These are phyloP conservation scores for Metschnikowia lachancei DNA, from an alignment of 805 yeast species.

Conservation along the genomic window DNA sequence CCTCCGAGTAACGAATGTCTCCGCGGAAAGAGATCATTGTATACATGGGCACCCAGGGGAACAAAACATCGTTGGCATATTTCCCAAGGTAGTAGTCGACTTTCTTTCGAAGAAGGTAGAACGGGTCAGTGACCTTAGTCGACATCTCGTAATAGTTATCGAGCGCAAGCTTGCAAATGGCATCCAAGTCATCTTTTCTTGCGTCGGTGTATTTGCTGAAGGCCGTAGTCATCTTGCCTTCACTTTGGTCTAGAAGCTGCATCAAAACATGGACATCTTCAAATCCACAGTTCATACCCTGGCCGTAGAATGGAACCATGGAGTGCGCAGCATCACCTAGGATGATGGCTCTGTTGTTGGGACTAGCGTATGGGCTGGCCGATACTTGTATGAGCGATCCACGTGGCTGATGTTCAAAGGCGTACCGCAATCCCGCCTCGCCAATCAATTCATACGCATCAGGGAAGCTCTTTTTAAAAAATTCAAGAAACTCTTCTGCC, in stretches of 20 bases:
- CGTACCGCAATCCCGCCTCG: slow-evolving; percentile 45
- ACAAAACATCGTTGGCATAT: slow-evolving; percentile 45
- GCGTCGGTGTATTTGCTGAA: slow-evolving; percentile 52
- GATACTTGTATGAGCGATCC: slow-evolving; percentile 76
- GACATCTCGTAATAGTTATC: slow-evolving; percentile 87
- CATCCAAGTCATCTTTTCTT: slow-evolving; percentile 65
- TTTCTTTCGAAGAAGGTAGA: slow-evolving; percentile 62
- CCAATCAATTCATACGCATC: slow-evolving; percentile 77
- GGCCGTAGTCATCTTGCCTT: slow-evolving; percentile 44
- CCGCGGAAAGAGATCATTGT: slow-evolving; percentile 89
- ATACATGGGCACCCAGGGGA: slow-evolving; percentile 78
- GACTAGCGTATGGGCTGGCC: slow-evolving; percentile 66
- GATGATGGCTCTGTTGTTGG: slow-evolving; percentile 57
- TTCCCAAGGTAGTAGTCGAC: slow-evolving; percentile 66
- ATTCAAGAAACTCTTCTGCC: slow-evolving; percentile 45
- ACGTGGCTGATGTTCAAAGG: slow-evolving; percentile 60
- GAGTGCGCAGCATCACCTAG: slow-evolving; percentile 95
- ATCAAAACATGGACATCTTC: slow-evolving; percentile 79
- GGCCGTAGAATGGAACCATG: slow-evolving; percentile 98
- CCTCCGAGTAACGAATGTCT: slow-evolving; percentile 74
- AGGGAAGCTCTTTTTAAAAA: slow-evolving; percentile 62
- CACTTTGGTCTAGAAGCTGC: slow-evolving; percentile 43
- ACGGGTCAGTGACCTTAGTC: slow-evolving; percentile 61
- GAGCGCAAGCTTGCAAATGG: slow-evolving; percentile 76
- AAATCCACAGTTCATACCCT: slow-evolving; percentile 95